These are phyloP conservation scores for Aspergillus clavatus DNA, from an alignment of 2,329 filamentous ascomycete genomes.

Conservation along the genomic window DNA sequence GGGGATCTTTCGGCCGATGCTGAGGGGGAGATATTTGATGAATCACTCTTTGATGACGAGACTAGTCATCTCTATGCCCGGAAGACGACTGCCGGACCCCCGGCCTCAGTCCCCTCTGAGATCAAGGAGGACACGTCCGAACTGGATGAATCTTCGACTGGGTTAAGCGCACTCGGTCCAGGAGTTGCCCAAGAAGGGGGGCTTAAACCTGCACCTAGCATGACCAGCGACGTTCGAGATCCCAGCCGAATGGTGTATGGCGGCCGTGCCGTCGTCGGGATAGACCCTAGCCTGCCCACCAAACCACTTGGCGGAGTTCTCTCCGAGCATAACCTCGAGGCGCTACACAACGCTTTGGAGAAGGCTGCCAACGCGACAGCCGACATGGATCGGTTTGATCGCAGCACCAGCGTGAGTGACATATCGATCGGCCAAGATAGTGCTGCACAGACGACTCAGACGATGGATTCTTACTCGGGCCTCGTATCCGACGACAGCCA, in stretches of 20 bases:
- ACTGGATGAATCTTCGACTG: constrained; percentile 8
- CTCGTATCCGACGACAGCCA: constrained; percentile 48
- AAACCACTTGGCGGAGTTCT: constrained; percentile 35
- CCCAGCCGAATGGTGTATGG: constrained; percentile 16
- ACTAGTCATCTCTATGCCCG: constrained; percentile 41
- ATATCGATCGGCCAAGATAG: constrained; percentile 34
- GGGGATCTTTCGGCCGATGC: constrained; percentile 34
- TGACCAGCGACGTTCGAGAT: constrained; percentile 30
- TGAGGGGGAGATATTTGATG: constrained; percentile 39
- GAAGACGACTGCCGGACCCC: constrained; percentile 22
- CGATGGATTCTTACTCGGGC: constrained; percentile 40
- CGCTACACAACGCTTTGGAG: constrained; percentile 79
- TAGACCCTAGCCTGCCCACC: constrained; percentile 29
- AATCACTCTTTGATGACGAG: constrained; percentile 47
- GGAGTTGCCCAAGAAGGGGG: constrained; percentile 11
- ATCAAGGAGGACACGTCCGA: constrained; percentile 2
- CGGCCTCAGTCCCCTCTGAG: constrained; percentile 9
- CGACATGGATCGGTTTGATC: constrained; percentile 68
- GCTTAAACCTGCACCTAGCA: constrained; percentile 33
- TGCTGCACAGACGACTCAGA: constrained; percentile 31
- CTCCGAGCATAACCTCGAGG: constrained; percentile 57
- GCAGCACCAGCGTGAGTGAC: constrained; percentile 51
- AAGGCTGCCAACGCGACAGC: constrained; percentile 74
- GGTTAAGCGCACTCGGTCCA: constrained; percentile 8
- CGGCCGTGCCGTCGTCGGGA: constrained; percentile 22